Base-by-base conservation (phyloP, 1,284 basidiomycete genomes). In the Flammula alnicola region DNA sequence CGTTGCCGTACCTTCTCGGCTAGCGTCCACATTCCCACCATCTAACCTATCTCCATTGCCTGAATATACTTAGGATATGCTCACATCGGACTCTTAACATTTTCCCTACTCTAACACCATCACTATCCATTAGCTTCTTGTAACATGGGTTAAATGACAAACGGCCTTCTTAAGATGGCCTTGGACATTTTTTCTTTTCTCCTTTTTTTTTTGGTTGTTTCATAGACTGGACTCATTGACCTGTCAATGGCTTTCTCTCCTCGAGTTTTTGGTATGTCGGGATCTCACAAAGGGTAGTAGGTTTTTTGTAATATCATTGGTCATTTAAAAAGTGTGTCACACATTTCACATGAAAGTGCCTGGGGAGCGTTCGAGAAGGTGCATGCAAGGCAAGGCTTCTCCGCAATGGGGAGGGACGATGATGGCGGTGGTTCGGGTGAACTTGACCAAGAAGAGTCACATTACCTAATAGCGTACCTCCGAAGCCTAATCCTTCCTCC, bases 401-500 rank as follows among this genome's bases (percentile, higher is more conserved):
- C 61, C 17, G 49, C 53, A 17, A 49, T 55, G 40, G 17, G 55
- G 41, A 47, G 46, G 22, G 52, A 51, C 27, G 49, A 50, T 26
- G 38, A 47, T 31, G 60, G 61, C 19, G 58, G 61, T 27, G 58
- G 57, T 38, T 70, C 65, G 30, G 61, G 57, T 17, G 69, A 66
- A 50, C 57, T 64, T n/a, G 60, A 58, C 58, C 47, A 58, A 14
- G 57, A 43, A 16, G 52, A 56, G 42, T 56, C 57, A 61, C 61
- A n/a, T 77, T 74, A 17, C 78, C 76, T 14, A 93, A 73, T 22
- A 88, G 65, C 10, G 90, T 92, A 20, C 88, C 88, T 49, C 78
- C 78, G 63, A 93, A 93, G 1, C 84, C 89, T 60, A 78, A n/a
- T n/a, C n/a, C 87, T 66, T 88, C 87, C 16, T 74, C 76, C 49